phyloP scores from a whole-genome alignment of 2,329 filamentous ascomycete genomes.

The Penicillium sp. region DNA sequence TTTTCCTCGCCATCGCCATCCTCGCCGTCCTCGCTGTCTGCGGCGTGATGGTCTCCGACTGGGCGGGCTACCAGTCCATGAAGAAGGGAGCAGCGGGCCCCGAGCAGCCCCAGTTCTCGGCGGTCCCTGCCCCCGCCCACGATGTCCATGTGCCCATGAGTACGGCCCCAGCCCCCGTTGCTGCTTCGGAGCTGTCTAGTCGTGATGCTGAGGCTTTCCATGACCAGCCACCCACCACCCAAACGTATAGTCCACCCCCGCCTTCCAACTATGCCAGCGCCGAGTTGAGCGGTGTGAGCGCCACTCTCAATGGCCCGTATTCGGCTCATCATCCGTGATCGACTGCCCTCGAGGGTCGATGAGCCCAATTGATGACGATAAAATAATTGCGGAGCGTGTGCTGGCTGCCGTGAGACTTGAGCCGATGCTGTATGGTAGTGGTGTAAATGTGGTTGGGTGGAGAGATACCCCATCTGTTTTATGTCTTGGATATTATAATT shows the following conservation, averaged over 20 bases:
- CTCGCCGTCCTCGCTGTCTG: conserved; percentile 31
- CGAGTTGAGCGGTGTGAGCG: conserved; percentile 15
- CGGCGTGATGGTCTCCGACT: conserved; percentile 31
- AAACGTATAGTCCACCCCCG: conserved; percentile 11
- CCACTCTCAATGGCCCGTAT: conserved; percentile 1
- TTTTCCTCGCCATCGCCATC: conserved; percentile 33
- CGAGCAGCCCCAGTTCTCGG: background rate
- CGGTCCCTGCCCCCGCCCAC: conserved; percentile 6
- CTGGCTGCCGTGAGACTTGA: background rate
- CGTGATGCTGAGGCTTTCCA: conserved; percentile 21
- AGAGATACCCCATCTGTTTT: conserved; percentile 1
- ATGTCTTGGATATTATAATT: background rate
- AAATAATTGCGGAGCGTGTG: background rate
- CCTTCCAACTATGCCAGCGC: conserved; percentile 11
- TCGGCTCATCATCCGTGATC: conserved; percentile 5
- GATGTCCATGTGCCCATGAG: conserved; percentile 16
- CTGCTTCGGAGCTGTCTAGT: conserved; percentile 14
- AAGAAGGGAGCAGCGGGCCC: conserved; percentile 7
- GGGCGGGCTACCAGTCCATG: conserved; percentile 30
- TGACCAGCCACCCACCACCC: conserved; percentile 20
- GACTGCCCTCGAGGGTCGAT: background rate
- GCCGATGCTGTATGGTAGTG: background rate
- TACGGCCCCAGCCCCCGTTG: conserved; percentile 14
- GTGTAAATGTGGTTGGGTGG: conserved; percentile 1
- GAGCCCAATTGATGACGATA: background rate